Conservation (phyloP, 345 rosid genomes). For the Populus simonii region DNA sequence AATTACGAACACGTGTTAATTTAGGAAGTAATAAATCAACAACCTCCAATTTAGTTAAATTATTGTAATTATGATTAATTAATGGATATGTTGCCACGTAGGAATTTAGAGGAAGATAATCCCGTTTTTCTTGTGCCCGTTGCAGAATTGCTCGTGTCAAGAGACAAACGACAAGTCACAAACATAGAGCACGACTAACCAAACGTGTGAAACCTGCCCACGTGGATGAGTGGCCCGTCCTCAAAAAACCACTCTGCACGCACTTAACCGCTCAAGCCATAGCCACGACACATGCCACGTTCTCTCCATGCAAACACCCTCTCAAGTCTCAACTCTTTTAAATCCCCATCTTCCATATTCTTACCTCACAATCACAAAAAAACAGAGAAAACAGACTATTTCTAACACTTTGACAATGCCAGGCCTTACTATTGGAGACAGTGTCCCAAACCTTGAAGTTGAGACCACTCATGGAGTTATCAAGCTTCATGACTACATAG, state of each 20-base stretch:
- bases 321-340: background rate
- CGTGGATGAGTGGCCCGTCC: background rate
- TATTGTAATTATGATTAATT: no score
- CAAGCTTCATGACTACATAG: constrained; percentile 62
- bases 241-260: background rate
- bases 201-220: background rate
- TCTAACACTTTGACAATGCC: constrained; percentile 40
- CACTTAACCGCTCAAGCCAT: background rate
- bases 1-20: no score
- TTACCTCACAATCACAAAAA: background rate
- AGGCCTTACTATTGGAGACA: constrained; percentile 69
- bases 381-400: background rate
- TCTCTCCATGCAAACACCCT: constrained; percentile 32
- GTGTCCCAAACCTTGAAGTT: constrained; percentile 63
- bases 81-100: no score
- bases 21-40: no score
- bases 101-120: no score
- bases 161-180: background rate
- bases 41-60: no score
- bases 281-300: constrained; percentile 34
- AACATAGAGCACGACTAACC: background rate
- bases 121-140: background rate
- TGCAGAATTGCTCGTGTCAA: background rate
- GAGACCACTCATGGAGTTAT: constrained; percentile 59
- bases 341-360: background rate